Percentiles rank a stretch among this genome's conserved stretches.
Evolutionary conservation across 129 eudicot species (phyloP).

Genomic region (Centaurea solstitialis): DNA sequence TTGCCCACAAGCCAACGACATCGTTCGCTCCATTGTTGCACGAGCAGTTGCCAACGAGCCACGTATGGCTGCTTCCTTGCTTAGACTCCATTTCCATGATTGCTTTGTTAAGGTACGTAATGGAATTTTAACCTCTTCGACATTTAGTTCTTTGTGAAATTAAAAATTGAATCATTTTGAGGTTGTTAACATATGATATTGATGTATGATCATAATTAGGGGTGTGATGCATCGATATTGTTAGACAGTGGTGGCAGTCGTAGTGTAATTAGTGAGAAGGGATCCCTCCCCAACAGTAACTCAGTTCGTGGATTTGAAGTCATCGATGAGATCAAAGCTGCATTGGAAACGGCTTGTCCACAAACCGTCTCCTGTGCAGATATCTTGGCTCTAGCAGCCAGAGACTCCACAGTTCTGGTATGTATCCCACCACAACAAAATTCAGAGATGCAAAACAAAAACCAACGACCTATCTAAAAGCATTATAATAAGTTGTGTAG

Average conservation of each 20-base stretch:
- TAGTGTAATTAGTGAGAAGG: constrained; percentile 62
- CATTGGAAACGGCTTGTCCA: constrained; percentile 73
- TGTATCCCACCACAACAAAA: neutral
- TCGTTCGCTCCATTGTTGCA: constrained; percentile 59
- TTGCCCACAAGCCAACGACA: constrained; percentile 61
- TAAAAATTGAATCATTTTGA: neutral
- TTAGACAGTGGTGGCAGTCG: constrained; percentile 57
- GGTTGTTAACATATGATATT: neutral
- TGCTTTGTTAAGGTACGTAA: constrained; percentile 83
- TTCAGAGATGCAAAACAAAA: too few species aligned
- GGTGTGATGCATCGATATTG: constrained; percentile 84
- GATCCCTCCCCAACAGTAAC: constrained; percentile 65
- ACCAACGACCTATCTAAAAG: too few species aligned
- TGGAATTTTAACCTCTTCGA: neutral
- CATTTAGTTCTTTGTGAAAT: neutral
- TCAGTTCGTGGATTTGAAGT: constrained; percentile 89
- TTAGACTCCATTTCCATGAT: constrained; percentile 90
- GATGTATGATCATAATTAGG: constrained; percentile 39
- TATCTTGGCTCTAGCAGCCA: constrained; percentile 76
- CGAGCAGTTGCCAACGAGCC: constrained; percentile 72
- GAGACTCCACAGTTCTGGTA: constrained; percentile 79
- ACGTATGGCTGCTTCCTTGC: constrained; percentile 89
- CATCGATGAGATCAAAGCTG: constrained; percentile 78
- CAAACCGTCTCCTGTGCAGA: constrained; percentile 89
- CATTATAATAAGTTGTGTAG: too few species aligned